Conservation (phyloP, 805 yeast species). For the Candida coquimbonensis region DNA sequence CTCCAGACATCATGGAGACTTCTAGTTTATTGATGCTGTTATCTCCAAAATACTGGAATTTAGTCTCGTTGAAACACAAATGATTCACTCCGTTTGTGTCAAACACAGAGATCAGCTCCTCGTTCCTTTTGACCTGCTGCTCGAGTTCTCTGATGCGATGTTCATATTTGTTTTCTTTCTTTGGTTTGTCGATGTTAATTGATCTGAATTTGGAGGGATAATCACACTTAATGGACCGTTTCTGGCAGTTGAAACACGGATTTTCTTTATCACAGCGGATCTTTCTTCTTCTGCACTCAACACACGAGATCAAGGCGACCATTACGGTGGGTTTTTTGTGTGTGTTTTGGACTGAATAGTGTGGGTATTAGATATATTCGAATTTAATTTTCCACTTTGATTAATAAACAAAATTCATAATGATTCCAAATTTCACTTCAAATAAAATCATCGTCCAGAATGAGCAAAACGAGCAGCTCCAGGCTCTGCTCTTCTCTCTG, state of each 20-base stretch:
- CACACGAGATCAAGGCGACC: conserved; percentile 18
- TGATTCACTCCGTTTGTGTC: conserved; percentile 11
- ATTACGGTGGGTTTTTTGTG: conserved; percentile 5
- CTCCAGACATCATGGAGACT: conserved; percentile 1
- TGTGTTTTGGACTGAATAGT: too few relatives aligned
- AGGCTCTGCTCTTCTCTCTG: conserved; percentile 4
- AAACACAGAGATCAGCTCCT: conserved; percentile 20
- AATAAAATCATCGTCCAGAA: neutral
- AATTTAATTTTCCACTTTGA: neutral
- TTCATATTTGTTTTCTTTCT: conserved; percentile 1
- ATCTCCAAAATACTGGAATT: conserved; percentile 9
- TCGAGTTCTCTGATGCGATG: conserved; percentile 15
- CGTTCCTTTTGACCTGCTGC: conserved; percentile 9
- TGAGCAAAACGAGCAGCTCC: conserved; percentile 3
- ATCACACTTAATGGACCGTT: conserved; percentile 10
- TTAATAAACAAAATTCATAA: neutral
- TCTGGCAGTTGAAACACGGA: conserved; percentile 16
- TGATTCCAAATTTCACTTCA: conserved; percentile 5
- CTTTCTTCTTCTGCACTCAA: conserved; percentile 22
- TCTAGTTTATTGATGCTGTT: conserved; percentile 12
- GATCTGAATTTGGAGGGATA: conserved; percentile 22
- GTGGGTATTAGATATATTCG: too few relatives aligned
- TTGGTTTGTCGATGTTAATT: conserved; percentile 8
- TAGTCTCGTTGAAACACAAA: neutral
- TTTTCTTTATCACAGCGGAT: conserved; percentile 16